Percentiles rank a stretch among this genome's conserved stretches.
These are phyloP conservation scores for Eimeria acervulina DNA, from an alignment of 169 alveolate genomes.

Conservation along the genomic window DNA sequence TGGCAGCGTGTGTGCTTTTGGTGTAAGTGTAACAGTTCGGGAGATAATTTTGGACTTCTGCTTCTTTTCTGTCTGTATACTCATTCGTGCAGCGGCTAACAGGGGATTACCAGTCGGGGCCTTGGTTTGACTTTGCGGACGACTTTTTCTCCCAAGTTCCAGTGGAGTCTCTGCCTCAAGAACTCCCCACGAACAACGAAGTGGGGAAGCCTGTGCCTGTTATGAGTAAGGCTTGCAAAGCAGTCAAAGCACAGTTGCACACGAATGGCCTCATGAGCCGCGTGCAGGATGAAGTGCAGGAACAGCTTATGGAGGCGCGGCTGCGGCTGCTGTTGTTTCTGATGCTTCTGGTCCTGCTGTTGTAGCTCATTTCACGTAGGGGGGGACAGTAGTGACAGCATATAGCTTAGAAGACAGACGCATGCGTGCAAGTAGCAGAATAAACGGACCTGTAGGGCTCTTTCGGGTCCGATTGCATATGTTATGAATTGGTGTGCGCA, in stretches of 20 bases:
- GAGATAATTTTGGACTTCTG: neutral
- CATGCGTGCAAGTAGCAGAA: neutral
- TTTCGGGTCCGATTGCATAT: neutral
- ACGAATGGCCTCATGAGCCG: neutral
- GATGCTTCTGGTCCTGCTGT: too few species aligned
- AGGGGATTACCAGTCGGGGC: constrained; percentile 52
- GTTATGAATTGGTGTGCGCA: too few species aligned
- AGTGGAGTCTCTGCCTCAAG: neutral
- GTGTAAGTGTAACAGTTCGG: neutral
- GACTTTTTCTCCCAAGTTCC: constrained; percentile 27
- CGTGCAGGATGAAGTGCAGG: neutral
- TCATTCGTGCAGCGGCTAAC: constrained; percentile 10
- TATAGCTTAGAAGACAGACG: too few species aligned
- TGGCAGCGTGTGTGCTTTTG: neutral
- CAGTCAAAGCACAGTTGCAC: neutral
- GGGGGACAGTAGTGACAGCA: too few species aligned
- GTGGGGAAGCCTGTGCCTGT: constrained; percentile 51
- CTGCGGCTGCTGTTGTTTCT: too few species aligned
- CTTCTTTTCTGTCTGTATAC: neutral
- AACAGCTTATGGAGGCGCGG: neutral
- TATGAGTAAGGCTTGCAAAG: neutral
- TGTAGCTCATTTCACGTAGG: too few species aligned
- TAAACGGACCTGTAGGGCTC: neutral
- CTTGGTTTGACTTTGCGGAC: constrained; percentile 69
- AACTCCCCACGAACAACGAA: constrained; percentile 51